Percentiles rank a stretch among this genome's conserved stretches.
Evolutionary conservation across 345 rosid genomes (phyloP).

Genomic region (Bruguiera sexangula): DNA sequence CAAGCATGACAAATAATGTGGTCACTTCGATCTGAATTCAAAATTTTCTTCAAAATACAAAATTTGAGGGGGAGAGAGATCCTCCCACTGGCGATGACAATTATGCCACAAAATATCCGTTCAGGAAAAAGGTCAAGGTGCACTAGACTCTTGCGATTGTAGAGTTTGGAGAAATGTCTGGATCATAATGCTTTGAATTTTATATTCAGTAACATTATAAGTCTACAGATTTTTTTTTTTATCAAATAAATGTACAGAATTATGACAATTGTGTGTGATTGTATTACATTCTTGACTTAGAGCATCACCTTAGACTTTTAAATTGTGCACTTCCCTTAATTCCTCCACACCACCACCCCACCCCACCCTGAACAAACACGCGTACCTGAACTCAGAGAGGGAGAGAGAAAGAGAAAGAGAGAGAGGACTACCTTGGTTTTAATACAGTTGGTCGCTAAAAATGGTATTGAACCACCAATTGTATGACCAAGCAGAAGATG

Average conservation of each 20-base stretch:
- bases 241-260: constrained; percentile 2
- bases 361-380: not conserved
- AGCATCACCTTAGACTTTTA: constrained; percentile 25
- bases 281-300: constrained; percentile 1
- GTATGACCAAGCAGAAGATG: constrained; percentile 60
- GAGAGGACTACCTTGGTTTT: not conserved
- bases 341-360: constrained; percentile 8
- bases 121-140: no score
- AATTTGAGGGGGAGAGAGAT: no score
- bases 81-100: no score
- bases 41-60: no score
- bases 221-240: no score
- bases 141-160: no score
- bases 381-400: not conserved
- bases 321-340: constrained; percentile 25
- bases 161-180: no score
- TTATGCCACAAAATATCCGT: no score
- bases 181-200: constrained; percentile 17
- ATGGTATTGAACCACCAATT: constrained; percentile 48
- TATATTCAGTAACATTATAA: constrained; percentile 27
- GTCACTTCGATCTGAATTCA: no score
- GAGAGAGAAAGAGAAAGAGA: not conserved
- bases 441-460: constrained; percentile 6
- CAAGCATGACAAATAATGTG: no score
- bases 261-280: constrained; percentile 10